Evolutionary conservation across 2,329 filamentous ascomycete genomes (phyloP).

Genomic region (Kalaharituber pfeilii): DNA sequence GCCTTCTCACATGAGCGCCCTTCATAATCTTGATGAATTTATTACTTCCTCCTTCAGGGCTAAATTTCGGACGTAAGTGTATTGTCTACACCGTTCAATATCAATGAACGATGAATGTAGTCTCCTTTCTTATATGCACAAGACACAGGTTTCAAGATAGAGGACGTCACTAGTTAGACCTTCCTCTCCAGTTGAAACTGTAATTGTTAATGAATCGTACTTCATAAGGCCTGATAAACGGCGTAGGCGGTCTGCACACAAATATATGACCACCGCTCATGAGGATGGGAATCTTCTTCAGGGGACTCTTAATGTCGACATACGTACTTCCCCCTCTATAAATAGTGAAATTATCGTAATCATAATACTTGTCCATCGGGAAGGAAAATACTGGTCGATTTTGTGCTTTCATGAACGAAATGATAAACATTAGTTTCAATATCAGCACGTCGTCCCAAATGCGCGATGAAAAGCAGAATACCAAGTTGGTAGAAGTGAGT

Average conservation of each 20-base stretch:
- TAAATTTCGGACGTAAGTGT: slow-evolving; percentile 51
- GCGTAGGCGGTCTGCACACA: slow-evolving; percentile 70
- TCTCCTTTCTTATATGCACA: slow-evolving; percentile 76
- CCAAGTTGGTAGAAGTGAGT: slow-evolving; percentile 79
- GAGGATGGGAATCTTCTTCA: slow-evolving; percentile 74
- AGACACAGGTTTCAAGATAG: slow-evolving; percentile 85
- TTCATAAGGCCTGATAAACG: slow-evolving; percentile 78
- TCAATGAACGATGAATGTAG: slow-evolving; percentile 72
- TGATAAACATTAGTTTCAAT: slow-evolving; percentile 80
- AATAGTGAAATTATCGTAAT: slow-evolving; percentile 77
- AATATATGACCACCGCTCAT: slow-evolving; percentile 91
- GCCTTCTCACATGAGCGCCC: slow-evolving; percentile 61
- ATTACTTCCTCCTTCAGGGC: slow-evolving; percentile 10
- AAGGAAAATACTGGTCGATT: slow-evolving; percentile 63
- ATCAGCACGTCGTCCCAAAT: slow-evolving; percentile 66
- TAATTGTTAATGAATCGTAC: slow-evolving; percentile 85
- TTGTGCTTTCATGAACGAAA: slow-evolving; percentile 60
- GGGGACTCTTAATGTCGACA: slow-evolving; percentile 53
- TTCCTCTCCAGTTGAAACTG: slow-evolving; percentile 51
- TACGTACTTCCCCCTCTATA: slow-evolving; percentile 55
- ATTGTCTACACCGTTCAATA: slow-evolving; percentile 38
- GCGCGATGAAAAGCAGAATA: slow-evolving; percentile 94
- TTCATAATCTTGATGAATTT: slow-evolving; percentile 62
- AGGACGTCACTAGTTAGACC: slow-evolving; percentile 55
- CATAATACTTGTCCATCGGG: slow-evolving; percentile 80